Evolutionary conservation across 352 stramenopile genomes (phyloP), one percentile per base, ranked within the genome.

Genomic region (Phytopythium kandeliae): DNA sequence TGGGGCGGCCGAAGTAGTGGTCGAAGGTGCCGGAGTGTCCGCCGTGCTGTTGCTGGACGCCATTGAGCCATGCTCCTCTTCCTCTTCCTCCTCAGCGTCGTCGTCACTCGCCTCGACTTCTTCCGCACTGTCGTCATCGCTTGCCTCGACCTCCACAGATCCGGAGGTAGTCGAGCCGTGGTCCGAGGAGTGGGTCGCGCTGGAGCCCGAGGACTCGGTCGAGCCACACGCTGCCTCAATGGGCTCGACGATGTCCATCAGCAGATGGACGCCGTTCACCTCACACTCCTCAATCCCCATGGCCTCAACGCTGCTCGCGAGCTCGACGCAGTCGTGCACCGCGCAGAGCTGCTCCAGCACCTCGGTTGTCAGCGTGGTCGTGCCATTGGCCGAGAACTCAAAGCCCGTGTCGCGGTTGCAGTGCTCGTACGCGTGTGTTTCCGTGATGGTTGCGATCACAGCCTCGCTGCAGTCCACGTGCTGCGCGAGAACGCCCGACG

Each of bases 211-310:
- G 37, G 38, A 12, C 17, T 41, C 33, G 24, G 25, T 36, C 9
- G 45, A 57, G 24, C 45, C 54, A 34, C 60, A 63, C 10, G 41
- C 45, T 26, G 34, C 49, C 11, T 34, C 41, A 37, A 69, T 57
- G 2, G 49, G 53, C 43, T 54, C 19, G 16, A 66, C 26, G 17
- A 66, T 37, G 35, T 26, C 47, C 19, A 48, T 24, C 25, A 55
- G 46, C 38, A 69, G 48, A 24, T 30, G 19, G 2, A 24, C 17
- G 17, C 47, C 62, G 26, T 53, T 51, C 31, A 69, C 47, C 25
- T 48, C 50, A 35, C 61, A 65, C 35, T 65, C 54, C 0, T 41
- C 7, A 15, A 62, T 50, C 0, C 26, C 25, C 26, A 38, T 26
- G 7, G 8, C 44, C 9, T 42, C 4, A n/a, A 69, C 24, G 10